Evolutionary conservation across 495 filamentous ascomycete genomes (phyloP), one percentile per base, ranked within the genome.

Genomic region (Neurospora sp.): DNA sequence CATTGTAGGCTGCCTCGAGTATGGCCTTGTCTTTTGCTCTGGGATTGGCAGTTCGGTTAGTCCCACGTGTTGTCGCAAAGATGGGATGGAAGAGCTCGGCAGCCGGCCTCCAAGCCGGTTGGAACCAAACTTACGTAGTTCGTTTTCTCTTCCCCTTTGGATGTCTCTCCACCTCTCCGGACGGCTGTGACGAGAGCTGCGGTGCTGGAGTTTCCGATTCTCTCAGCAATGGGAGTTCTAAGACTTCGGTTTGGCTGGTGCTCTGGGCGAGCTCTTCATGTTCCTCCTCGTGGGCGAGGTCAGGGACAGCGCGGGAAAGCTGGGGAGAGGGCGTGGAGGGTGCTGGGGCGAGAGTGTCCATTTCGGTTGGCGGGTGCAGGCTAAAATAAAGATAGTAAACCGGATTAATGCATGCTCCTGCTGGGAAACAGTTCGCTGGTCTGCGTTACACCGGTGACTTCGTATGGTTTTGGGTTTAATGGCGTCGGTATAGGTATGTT

Each of bases 11-110:
- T 37, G 90, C 87, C 83, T 98, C 95, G 70, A 99, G 91, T 74
- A 95, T 89, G 6, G 91, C 89, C 84, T 98, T 94, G 81, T 99
- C 96, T 82, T 95, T 91, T 10, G 92, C 90, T 75, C 92, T 96
- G 79, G 14, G 11, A 40, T 14, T 31, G 39, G 18, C 71, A 75
- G 23, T 76, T 77, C 71, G 77, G 73, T 73, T 72, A 70, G 76
- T 70, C 31, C 70, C 40, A 40, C 73, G 54, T 42, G 72, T 69
- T 69, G 20, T 38, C 16, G 27, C 11, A 35, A 66, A 35, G 54
- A 35, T 48, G 18, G 39, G 18, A 39, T 31, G 48, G 59, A 18
- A 46, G 46, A 39, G 23, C 11, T 16, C 18, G 39, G 37, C 40
- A 27, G 39, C 6, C 9, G n/a, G 46, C 23, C 39, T 37, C 12